A percentile compares a stretch with the other conserved stretches of the same genome.
Evolutionary conservation across 768 basidiomycete species (phyloP).

Genomic region (Mycena olivaceomarginata): DNA sequence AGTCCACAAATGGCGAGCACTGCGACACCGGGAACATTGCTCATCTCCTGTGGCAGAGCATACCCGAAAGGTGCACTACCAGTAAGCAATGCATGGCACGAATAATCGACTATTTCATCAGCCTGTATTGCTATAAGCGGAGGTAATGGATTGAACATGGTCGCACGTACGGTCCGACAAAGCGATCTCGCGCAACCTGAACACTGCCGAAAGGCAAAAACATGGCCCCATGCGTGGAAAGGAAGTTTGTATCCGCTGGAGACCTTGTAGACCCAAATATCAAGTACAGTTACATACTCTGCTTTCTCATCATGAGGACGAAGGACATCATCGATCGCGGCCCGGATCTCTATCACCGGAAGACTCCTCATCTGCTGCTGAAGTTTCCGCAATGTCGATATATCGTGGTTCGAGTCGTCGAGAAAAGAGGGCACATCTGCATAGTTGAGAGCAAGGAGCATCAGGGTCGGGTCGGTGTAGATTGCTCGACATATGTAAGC

Average conservation of each 20-base stretch:
- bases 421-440: constrained; percentile 52
- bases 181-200: constrained; percentile 50
- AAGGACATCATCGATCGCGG: constrained; percentile 53
- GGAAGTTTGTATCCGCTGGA: constrained; percentile 49
- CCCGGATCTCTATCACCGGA: constrained; percentile 48
- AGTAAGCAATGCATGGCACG: constrained; percentile 48
- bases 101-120: constrained; percentile 52
- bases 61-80: not conserved
- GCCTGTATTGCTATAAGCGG: constrained; percentile 39
- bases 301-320: constrained; percentile 43
- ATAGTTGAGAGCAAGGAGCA: constrained; percentile 57
- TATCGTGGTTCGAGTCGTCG: constrained; percentile 50
- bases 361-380: constrained; percentile 51
- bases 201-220: constrained; percentile 52
- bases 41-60: not conserved
- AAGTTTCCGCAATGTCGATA: constrained; percentile 52
- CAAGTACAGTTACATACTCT: constrained; percentile 53
- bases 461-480: constrained; percentile 58
- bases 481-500: constrained; percentile 59
- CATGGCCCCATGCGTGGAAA: constrained; percentile 58
- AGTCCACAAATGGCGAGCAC: constrained; percentile 22
- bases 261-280: constrained; percentile 53
- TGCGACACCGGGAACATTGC: not conserved
- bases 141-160: not conserved
- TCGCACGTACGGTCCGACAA: constrained; percentile 49